Evolutionary conservation across 768 basidiomycete species (phyloP), one percentile per base, ranked within the genome.

Genomic region (Chalciporus pseudorubinellus): DNA sequence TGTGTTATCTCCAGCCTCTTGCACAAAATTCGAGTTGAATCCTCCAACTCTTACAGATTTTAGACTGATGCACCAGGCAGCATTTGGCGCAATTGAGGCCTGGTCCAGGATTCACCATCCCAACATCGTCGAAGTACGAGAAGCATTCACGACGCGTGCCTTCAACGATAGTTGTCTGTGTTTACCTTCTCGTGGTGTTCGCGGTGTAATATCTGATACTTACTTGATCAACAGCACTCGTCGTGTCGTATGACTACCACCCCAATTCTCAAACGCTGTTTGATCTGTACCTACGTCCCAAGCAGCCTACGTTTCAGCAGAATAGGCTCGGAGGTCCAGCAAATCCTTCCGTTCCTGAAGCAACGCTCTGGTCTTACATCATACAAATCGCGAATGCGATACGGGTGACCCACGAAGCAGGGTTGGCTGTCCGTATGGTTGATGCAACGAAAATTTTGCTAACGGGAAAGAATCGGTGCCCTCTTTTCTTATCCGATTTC

Each of bases 121-220:
- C 1, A 85, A 81, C 56, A 85, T 99, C 53, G 83, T 95, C 14
- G 69, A 81, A 9, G 73, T 98, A 19, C 79, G 82, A 44, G 97
- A 98, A 66, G 97, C 95, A 0, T 98, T 99, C 73, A 98, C 97
- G 0, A 95, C 95, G 0, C 80, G 86, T 24, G 83, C 89, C 1
- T 99, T 99, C 68, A 83, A 84, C 48, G 97, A 98, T 66, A 87
- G 85, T 59, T 98, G 95, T 95, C 62, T 45, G 87, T 53, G 24
- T 42, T 39, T 22, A 21, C 54, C 41, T 20, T 49, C 31, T 36
- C 52, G n/a, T n/a, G n/a, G n/a, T n/a, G n/a, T n/a, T 26, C 44
- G 9, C 24, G 29, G n/a, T 48, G 3, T 36, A 16, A 36, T 36
- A n/a, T 48, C 51, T 60, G 39, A 57, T 55, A 8, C 46, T 38